Evolutionary conservation across 345 rosid species (phyloP), one percentile per base, ranked within the genome.

Genomic region (Excoecaria agallocha): DNA sequence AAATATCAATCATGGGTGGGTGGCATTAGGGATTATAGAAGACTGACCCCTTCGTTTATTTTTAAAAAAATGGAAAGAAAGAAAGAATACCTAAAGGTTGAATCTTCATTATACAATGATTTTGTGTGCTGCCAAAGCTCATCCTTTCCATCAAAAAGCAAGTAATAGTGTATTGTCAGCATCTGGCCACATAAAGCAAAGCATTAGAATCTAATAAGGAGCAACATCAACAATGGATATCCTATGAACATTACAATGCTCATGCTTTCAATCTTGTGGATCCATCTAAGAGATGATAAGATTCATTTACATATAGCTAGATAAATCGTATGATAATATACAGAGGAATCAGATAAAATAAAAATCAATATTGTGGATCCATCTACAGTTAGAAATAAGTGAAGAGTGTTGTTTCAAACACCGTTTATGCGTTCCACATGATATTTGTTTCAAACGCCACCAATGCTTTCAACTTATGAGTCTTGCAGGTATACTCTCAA

Each of bases 111-210:
- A 72, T 94, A 94, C 41, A 94, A 85, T 19, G 90, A 82, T 87
- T 82, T 88, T 3, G 79, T 39, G 55, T 91, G 89, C 74, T 82
- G 87, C 98, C 98, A 94, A 20, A 74, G 85, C 71, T 92, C 95
- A n/a, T 94, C 95, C 8, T 85, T 69, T 58, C 98, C 98, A 79
- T 92, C 91, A 66, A 94, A 92, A 76, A 94, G 94, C 19, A 92
- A 84, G 85, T 92, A 94, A 74, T 94, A 94, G 84, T 92, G 97
- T 82, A 94, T 92, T 5, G 97, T 85, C 80, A 92, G 67, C 98
- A 94, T 94, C 98, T 94, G 88, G 46, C 66, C 66, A 81, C 25
- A 60, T 0, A 65, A 79, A 75, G 57, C 45, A 11, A 71, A 15
- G 49, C 16, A 66, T 74, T 56, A 66, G 48, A 67, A 69, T 73